phyloP scores from a whole-genome alignment of 2,329 filamentous ascomycete species.

The Amauroascus verrucosus region DNA sequence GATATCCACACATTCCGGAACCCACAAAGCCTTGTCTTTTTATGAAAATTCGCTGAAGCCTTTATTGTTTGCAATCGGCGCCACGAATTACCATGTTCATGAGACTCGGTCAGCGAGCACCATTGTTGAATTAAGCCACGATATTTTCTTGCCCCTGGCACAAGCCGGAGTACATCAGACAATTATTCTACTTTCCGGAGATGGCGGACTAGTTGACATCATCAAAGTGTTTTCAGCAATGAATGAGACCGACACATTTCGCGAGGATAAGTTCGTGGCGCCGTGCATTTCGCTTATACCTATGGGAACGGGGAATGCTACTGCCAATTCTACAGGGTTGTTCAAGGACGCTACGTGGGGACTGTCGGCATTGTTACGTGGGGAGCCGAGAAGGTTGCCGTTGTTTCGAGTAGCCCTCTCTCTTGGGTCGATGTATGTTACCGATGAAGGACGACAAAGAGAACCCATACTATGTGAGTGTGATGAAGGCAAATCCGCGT shows the following conservation, averaged over 20 bases:
- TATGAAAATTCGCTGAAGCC: conserved; percentile 49
- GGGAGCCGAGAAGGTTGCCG: conserved; percentile 47
- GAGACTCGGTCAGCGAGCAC: conserved; percentile 54
- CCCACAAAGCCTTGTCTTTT: conserved; percentile 46
- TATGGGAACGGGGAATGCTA: conserved; percentile 42
- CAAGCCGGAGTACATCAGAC: conserved; percentile 44
- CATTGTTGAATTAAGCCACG: conserved; percentile 52
- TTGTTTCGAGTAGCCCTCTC: conserved; percentile 55
- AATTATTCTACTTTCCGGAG: conserved; percentile 72
- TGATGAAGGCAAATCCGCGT: conserved; percentile 21
- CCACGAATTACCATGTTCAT: conserved; percentile 46
- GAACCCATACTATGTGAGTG: conserved; percentile 17
- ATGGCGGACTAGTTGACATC: conserved; percentile 75
- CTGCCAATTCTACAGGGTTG: conserved; percentile 33
- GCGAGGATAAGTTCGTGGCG: conserved; percentile 31
- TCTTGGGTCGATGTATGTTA: conserved; percentile 41
- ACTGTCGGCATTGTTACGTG: conserved; percentile 51
- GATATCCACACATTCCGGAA: conserved; percentile 58
- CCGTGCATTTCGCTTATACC: conserved; percentile 49
- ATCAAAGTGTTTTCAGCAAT: conserved; percentile 53
- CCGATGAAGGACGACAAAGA: conserved; percentile 39
- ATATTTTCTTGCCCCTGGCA: conserved; percentile 41
- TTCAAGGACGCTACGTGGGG: conserved; percentile 29
- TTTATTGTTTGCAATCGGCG: conserved; percentile 41
- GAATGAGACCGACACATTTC: conserved; percentile 9